Evolutionary conservation across 2,329 filamentous ascomycete species (phyloP), one percentile per base, ranked within the genome.

Genomic region (Tolypocladium pustulatum): DNA sequence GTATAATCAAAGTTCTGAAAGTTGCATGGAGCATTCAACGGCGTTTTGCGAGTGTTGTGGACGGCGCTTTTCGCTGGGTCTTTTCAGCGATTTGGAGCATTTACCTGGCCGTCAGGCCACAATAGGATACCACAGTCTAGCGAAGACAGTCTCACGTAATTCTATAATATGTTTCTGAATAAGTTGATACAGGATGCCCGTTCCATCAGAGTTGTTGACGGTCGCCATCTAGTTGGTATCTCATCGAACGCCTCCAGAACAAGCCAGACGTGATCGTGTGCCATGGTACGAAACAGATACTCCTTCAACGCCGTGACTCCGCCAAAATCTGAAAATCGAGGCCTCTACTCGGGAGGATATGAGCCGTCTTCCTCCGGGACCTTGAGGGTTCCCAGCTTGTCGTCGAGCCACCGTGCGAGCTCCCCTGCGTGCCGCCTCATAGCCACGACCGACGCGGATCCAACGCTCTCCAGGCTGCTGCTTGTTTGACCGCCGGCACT

Each of bases 341-440:
- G 4, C 7, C 22, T 22, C 52, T 46, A 62, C 25, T 62, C 59
- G 54, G 55, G 27, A 32, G 54, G 25, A n/a, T 55, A 55, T 34
- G 58, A 57, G 53, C 58, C 56, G 46, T 60, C 77, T 57, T 83
- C 81, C 55, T 81, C 78, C 0, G 82, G 81, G 34, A 84, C 76
- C 17, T 72, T 72, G 60, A 85, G 67, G 17, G 75, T 73, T 7
- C 79, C 79, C 7, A 87, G 73, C 71, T 81, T 81, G n/a, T 80
- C 80, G 62, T 87, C 83, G 62, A 87, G 68, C 78, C 81, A 84
- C 58, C 75, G 72, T 30, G 81, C 81, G 58, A 87, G 72, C 62
- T 86, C 82, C 63, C 83, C 81, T 4, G 82, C 81, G 59, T 83
- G 81, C 59, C 78, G 75, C 59, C 82, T 75, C 69, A 83, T 77